Evolutionary conservation across 2,329 filamentous ascomycete genomes (phyloP).

Genomic region (Ceratocystis variospora): DNA sequence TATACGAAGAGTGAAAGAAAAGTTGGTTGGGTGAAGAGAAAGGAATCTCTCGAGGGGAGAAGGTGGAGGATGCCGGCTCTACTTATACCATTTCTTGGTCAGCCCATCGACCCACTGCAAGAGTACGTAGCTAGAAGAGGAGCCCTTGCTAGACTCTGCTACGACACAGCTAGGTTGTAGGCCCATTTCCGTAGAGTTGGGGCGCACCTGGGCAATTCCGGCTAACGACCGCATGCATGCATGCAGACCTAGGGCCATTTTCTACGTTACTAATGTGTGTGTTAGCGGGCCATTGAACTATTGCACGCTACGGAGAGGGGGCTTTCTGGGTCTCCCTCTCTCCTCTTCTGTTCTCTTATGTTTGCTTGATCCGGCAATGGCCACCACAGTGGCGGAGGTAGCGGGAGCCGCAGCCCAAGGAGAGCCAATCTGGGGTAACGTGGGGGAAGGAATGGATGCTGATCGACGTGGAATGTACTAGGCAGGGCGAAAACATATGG

Average conservation of each 20-base stretch:
- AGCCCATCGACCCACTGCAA: background rate
- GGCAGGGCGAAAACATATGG: background rate
- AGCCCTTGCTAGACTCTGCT: too few relatives aligned
- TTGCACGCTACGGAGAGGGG: background rate
- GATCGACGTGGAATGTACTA: background rate
- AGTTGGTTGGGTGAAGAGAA: background rate
- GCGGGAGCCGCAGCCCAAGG: background rate
- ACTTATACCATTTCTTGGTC: background rate
- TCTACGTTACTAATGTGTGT: too few relatives aligned
- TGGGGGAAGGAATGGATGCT: background rate
- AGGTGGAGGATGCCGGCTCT: background rate
- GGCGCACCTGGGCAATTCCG: background rate
- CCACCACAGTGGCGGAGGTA: background rate
- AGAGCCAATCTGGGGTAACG: slow-evolving; percentile 1
- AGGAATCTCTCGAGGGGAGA: background rate
- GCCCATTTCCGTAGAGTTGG: background rate
- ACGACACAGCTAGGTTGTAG: background rate
- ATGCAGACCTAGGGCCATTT: too few relatives aligned
- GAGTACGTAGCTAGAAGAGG: too few relatives aligned
- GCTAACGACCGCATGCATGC: background rate
- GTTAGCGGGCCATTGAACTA: too few relatives aligned
- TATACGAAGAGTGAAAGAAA: background rate
- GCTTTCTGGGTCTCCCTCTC: background rate
- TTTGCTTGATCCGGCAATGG: background rate
- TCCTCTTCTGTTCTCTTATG: background rate